Percentiles rank a stretch among this genome's conserved stretches.
Evolutionary conservation across 306 rosid genomes (phyloP).

Genomic region (Ziziphus jujuba): DNA sequence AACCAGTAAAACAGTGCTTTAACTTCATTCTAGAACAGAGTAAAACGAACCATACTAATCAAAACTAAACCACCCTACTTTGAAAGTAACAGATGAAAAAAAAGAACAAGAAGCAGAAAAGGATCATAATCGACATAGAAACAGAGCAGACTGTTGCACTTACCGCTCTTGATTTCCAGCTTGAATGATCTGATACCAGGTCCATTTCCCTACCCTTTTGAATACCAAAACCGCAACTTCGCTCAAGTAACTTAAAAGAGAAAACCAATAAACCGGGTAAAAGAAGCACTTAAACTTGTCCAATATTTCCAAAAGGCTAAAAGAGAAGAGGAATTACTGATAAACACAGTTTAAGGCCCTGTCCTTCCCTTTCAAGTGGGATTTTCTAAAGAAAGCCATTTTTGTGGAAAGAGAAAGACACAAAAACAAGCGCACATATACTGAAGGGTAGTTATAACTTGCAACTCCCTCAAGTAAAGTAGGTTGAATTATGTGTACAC

Average conservation of each 20-base stretch:
- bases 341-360: not conserved
- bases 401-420: not conserved
- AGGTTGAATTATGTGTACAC: too few relatives aligned
- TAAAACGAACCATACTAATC: too few relatives aligned
- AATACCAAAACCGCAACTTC: constrained; percentile 1
- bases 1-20: too few relatives aligned
- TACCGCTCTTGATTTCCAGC: not conserved
- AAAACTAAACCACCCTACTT: too few relatives aligned
- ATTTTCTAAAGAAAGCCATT: constrained; percentile 3
- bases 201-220: constrained; percentile 11
- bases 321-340: not conserved
- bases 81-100: not conserved
- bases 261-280: not conserved
- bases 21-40: too few relatives aligned
- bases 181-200: constrained; percentile 3
- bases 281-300: too few relatives aligned
- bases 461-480: too few relatives aligned
- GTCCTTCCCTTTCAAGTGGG: not conserved
- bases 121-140: not conserved
- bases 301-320: too few relatives aligned
- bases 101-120: not conserved
- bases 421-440: not conserved
- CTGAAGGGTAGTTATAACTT: not conserved
- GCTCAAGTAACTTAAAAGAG: not conserved
- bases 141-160: not conserved